phyloP scores from a whole-genome alignment of 2,329 filamentous ascomycete species.

The Colletotrichum gloeosporioides region DNA sequence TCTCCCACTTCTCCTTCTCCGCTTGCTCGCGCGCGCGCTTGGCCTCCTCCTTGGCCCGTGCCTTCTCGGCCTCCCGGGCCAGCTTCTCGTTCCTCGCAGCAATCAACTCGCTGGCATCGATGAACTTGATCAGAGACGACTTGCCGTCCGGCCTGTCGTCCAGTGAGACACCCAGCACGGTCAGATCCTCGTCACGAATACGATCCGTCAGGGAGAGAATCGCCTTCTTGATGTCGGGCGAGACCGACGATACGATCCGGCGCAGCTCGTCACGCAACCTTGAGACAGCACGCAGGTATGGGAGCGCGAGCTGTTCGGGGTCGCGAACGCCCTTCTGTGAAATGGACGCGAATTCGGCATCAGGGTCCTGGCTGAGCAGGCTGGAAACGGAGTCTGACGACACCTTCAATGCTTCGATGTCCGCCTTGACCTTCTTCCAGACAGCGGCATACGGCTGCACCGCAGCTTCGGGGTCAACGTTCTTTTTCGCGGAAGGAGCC shows the following conservation, averaged over 20 bases:
- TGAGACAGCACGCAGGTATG: slow-evolving; percentile 61
- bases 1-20: slow-evolving; percentile 60
- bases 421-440: slow-evolving; percentile 49
- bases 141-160: slow-evolving; percentile 76
- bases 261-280: slow-evolving; percentile 68
- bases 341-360: slow-evolving; percentile 51
- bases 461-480: slow-evolving; percentile 48
- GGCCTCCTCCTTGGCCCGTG: slow-evolving; percentile 59
- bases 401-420: slow-evolving; percentile 54
- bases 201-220: slow-evolving; percentile 80
- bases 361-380: slow-evolving; percentile 49
- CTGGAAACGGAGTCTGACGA: slow-evolving; percentile 47
- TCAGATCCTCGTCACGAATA: slow-evolving; percentile 81
- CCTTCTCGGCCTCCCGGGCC: slow-evolving; percentile 66
- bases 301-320: slow-evolving; percentile 57
- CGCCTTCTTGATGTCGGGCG: slow-evolving; percentile 66
- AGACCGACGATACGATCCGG: slow-evolving; percentile 52
- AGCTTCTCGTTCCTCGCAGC: slow-evolving; percentile 65
- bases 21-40: slow-evolving; percentile 53
- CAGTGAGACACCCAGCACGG: slow-evolving; percentile 83
- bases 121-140: slow-evolving; percentile 76
- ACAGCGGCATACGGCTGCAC: slow-evolving; percentile 51
- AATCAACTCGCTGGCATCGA: slow-evolving; percentile 61
- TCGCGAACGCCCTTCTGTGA: slow-evolving; percentile 52
- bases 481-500: slow-evolving; percentile 44